Base-by-base conservation (phyloP, 2,329 filamentous ascomycete species). In the Xenosphaeropsis pyriputrescens region DNA sequence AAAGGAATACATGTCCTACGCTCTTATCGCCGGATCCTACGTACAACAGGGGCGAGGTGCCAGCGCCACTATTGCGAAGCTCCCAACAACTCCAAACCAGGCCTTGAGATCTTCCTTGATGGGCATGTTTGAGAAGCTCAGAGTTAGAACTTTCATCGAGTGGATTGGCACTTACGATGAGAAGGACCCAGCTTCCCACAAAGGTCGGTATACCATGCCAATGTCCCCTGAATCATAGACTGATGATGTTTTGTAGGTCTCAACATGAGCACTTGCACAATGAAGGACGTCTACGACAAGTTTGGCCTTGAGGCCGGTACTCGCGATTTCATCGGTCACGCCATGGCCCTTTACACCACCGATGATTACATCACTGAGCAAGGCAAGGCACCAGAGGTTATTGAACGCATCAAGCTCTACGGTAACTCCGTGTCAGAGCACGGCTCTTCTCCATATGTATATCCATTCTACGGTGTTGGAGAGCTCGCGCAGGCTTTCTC, bases 241-340 rank as follows among this genome's bases (percentile, higher is more conserved):
- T 32, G 22, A 6, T 34, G 64, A 45, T 51, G 32, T 50, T 29
- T 7, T 18, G 6, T 46, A 88, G 89, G 88, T 43, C 72, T 96
- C 47, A 78, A 91, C 61, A 68, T 98, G 45, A 68, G 70, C 54
- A 71, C 63, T 43, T 79, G 72, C 65, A 89, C 84, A 42, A 94
- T 96, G 88, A 93, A 85, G 70, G 89, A 95, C n/a, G 83, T 98
- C 29, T 98, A 93, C 56, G 88, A 96, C 66, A 95, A 96, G 62
- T 98, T 94, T 51, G 83, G 86, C 41, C 80, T 98, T 44, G 91
- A 98, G 65, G 56, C 79, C 16, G 71, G 75, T 41, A 98, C 91
- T 49, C 79, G 84, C 52, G 91, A 98, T 63, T 98, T 98, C 58
- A 83, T 96, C 52, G 91, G 91, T 47, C 91, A 98, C 63, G 85